These are phyloP conservation scores for Triticum timopheevii DNA, from an alignment of 176 grass and related monocot genomes.

Conservation along the genomic window DNA sequence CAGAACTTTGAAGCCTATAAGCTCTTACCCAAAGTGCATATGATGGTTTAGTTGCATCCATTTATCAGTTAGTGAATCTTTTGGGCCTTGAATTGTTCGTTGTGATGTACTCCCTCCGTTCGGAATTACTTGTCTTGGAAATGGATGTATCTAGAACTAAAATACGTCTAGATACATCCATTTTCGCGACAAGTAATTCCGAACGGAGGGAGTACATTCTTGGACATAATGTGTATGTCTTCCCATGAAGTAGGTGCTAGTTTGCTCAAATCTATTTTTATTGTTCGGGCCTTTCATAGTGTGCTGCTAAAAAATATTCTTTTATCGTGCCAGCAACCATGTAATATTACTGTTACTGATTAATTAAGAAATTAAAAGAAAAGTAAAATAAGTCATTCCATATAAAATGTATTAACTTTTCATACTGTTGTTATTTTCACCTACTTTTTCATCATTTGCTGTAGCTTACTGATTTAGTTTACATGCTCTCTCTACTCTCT, in stretches of 20 bases:
- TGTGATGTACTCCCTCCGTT: no score
- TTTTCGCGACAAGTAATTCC: no score
- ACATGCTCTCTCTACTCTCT: conserved; percentile 52
- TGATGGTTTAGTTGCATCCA: conserved; percentile 2
- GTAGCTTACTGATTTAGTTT: conserved; percentile 41
- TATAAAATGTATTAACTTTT: neutral
- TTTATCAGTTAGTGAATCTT: neutral
- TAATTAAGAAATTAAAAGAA: neutral
- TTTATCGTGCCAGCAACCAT: neutral
- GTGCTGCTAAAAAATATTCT: neutral
- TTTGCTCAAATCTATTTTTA: neutral
- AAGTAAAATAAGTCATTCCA: neutral
- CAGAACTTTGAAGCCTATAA: neutral
- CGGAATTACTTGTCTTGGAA: no score
- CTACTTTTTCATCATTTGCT: conserved; percentile 32
- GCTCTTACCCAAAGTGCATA: neutral
- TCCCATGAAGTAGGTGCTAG: neutral
- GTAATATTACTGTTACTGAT: conserved; percentile 7
- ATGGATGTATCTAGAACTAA: no score
- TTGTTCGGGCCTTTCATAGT: neutral
- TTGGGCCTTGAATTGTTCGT: neutral
- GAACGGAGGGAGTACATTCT: no score
- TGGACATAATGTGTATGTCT: neutral
- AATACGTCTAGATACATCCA: no score
- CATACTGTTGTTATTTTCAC: conserved; percentile 2